phyloP scores from a whole-genome alignment of 192 early-diverging fungal species.

The Backusella parvicylindrica region DNA sequence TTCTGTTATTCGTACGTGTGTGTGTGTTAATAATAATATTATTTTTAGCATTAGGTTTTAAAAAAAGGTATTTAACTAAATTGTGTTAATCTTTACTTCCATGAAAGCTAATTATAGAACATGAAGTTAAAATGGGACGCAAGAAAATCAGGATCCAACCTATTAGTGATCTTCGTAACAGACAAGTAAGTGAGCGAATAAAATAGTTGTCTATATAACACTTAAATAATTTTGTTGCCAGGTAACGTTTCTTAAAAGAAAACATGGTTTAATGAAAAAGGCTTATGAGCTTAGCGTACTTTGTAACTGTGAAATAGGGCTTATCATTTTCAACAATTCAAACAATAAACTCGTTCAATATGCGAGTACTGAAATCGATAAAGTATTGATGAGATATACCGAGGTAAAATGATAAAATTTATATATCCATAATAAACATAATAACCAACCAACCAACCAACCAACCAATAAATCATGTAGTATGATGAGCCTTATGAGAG shows the following conservation, averaged over 20 bases:
- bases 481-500: slow-evolving; percentile 30
- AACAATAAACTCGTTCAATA: slow-evolving; percentile 94
- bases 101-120: background rate
- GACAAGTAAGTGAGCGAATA: slow-evolving; percentile 60
- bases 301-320: slow-evolving; percentile 91
- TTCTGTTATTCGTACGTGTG: background rate
- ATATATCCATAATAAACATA: background rate
- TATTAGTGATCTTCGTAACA: slow-evolving; percentile 87
- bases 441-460: no score
- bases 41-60: background rate
- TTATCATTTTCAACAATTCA: slow-evolving; percentile 85
- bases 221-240: slow-evolving; percentile 29
- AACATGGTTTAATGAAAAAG: slow-evolving; percentile 93
- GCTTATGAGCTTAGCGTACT: slow-evolving; percentile 92
- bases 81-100: background rate
- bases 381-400: slow-evolving; percentile 86
- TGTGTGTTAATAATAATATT: background rate
- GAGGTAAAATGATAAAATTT: slow-evolving; percentile 45
- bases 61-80: background rate
- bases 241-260: slow-evolving; percentile 92
- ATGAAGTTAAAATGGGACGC: slow-evolving; percentile 61
- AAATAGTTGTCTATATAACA: no score
- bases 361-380: slow-evolving; percentile 88
- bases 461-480: background rate
- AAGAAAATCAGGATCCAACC: slow-evolving; percentile 94